Percentiles rank a stretch among this genome's conserved stretches.
Conservation (phyloP, 306 rosid species). For the Cicer arietinum region DNA sequence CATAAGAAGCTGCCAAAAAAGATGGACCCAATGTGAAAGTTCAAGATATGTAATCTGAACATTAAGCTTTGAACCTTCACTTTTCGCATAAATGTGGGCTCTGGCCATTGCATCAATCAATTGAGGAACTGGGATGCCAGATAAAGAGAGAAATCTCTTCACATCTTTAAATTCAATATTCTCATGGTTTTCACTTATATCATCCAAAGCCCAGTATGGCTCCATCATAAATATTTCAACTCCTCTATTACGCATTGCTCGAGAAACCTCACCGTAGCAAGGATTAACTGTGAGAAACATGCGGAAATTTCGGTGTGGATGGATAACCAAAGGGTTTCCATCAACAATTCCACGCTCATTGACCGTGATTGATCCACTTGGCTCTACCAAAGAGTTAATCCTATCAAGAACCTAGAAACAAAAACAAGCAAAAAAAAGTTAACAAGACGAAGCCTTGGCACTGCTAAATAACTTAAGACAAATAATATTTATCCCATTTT, state of each 20-base stretch:
- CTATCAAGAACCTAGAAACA: constrained; percentile 87
- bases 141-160: constrained; percentile 66
- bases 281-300: constrained; percentile 94
- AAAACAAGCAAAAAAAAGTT: constrained; percentile 12
- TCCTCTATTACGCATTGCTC: constrained; percentile 98
- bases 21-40: constrained; percentile 90
- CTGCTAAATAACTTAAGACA: neutral
- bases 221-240: constrained; percentile 91
- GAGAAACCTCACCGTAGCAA: constrained; percentile 81
- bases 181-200: constrained; percentile 42
- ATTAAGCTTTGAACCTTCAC: constrained; percentile 59
- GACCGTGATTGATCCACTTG: constrained; percentile 78
- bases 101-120: constrained; percentile 77
- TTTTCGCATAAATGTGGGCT: constrained; percentile 77
- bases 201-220: constrained; percentile 73
- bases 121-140: constrained; percentile 69
- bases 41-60: constrained; percentile 68
- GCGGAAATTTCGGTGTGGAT: constrained; percentile 86
- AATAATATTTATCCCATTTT: neutral
- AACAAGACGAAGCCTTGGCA: neutral
- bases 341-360: constrained; percentile 90
- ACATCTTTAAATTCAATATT: constrained; percentile 63
- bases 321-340: constrained; percentile 76
- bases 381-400: constrained; percentile 92
- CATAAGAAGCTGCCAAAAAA: constrained; percentile 75